Base-by-base conservation (phyloP, 768 basidiomycete species). In the Suillus hirtellus region DNA sequence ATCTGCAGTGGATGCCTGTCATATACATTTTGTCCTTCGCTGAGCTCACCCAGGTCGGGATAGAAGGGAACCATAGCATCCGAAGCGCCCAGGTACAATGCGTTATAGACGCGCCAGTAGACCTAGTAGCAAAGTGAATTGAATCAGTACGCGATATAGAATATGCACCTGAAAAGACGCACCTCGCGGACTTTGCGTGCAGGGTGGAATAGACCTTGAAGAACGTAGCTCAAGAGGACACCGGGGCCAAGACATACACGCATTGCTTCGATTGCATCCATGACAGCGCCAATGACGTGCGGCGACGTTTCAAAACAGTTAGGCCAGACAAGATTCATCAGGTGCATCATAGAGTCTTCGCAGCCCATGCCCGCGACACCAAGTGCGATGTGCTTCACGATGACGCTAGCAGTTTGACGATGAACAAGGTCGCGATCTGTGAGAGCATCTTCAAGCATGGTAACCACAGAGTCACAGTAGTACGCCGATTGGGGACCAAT, bases 181-280 rank as follows among this genome's bases (percentile, higher is more conserved):
- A 96, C 94, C 81, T 99, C 97, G 62, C 97, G 86, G 27, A 99
- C 97, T 75, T 96, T 96, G 64, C 97, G 82, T 4, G 97, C 95
- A 1, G 97, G 97, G 71, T 99, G 97, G 86, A 95, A 98, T 60
- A 99, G 79, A 4, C 97, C 97, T 73, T 97, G 96, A 6, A 99
- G 80, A 46, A 93, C 89, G 73, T 99, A 98, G 73, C 90, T 92
- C 63, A 99, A 80, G 55, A 99, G 79, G 8, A 97, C 85, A 42
- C 97, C 96, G 0, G 96, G 95, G 1, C 97, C 97, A 47, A 99
- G 81, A 9, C 95, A 95, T 47, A 99, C 92, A 27, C 96, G 85
- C 95, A 99, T 98, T 1, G 93, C 93, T 77, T 99, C 97, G 69
- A 99, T 84, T 0, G 97, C 97, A 56, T 99, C 97, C 93, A 98